Evolutionary conservation across 768 basidiomycete genomes (phyloP).

Genomic region (Chalciporus chontae): DNA sequence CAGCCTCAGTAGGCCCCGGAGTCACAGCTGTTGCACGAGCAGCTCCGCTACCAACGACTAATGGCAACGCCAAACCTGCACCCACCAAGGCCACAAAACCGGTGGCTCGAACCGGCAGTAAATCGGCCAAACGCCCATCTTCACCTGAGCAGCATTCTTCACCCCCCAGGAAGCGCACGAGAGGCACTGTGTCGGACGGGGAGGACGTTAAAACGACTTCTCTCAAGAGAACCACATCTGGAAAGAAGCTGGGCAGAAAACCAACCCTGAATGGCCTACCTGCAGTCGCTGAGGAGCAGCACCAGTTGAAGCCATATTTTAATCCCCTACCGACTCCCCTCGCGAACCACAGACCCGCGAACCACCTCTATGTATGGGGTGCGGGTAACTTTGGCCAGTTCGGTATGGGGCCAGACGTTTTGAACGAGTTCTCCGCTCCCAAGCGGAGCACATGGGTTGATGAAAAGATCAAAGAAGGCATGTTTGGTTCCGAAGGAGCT

Average conservation of each 20-base stretch:
- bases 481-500: constrained; percentile 65
- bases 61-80: constrained; percentile 32
- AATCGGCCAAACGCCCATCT: constrained; percentile 45
- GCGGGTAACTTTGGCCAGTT: constrained; percentile 95
- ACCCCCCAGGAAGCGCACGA: constrained; percentile 43
- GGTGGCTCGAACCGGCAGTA: constrained; percentile 19
- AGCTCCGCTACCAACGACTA: constrained; percentile 28
- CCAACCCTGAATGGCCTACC: constrained; percentile 30
- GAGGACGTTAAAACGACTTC: constrained; percentile 36
- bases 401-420: constrained; percentile 75
- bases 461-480: constrained; percentile 65
- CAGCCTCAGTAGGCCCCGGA: constrained; percentile 43
- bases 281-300: constrained; percentile 30
- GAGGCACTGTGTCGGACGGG: constrained; percentile 36
- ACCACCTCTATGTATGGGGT: constrained; percentile 83
- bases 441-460: constrained; percentile 76
- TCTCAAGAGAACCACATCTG: constrained; percentile 24
- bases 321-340: constrained; percentile 63
- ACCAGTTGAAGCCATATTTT: constrained; percentile 54
- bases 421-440: constrained; percentile 74
- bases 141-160: constrained; percentile 49
- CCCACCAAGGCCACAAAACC: constrained; percentile 33
- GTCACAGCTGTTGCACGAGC: constrained; percentile 25
- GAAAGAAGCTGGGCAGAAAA: constrained; percentile 28
- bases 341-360: constrained; percentile 56